Base-by-base conservation (phyloP, 805 yeast species). In the Pichia occidentalis region DNA sequence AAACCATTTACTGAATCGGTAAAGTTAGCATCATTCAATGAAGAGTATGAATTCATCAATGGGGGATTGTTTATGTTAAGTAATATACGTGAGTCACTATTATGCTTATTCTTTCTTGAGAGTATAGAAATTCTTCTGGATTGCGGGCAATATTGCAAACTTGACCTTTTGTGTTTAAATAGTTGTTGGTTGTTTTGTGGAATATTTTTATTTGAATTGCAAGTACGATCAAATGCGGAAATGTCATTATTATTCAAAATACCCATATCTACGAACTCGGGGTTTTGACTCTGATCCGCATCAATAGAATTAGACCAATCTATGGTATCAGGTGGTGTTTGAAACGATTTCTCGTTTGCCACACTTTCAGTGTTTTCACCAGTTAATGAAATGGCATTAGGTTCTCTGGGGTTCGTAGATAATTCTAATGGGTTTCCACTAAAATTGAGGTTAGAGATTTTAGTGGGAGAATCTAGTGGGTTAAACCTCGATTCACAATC, bases 231-330 rank as follows among this genome's bases (percentile, higher is more conserved):
- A 18, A 37, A 10, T n/a, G 16, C 12, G 5, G 36, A 37, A 24
- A 32, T 30, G 24, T 37, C 22, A 6, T 27, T 37, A 13, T 33
- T 29, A 14, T 27, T 24, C 12, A 28, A 30, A 10, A 37, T 30
- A 16, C 24, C 27, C 44, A 44, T 36, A 29, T 45, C 45, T 19
- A 39, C 32, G 7, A 39, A 40, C 21, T 28, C 43, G 25, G 36
- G 32, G 25, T 45, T 40, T 10, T 27, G 19, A 6, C 29, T 26
- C 24, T 35, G 29, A 22, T 43, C 40, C 2, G 35, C 45, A 21
- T 49, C 46, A 9, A 43, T 40, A 6, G 63, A 58, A 28, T 51
- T 47, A 1, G 67, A 60, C 67, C 67, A 62, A 34, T 62, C 52
- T 52, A 60, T 53, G 2, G 63, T 57, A 13, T 59, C 58, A 2